phyloP scores from a whole-genome alignment of 352 stramenopile genomes.

The Phytophthora gonapodyides region DNA sequence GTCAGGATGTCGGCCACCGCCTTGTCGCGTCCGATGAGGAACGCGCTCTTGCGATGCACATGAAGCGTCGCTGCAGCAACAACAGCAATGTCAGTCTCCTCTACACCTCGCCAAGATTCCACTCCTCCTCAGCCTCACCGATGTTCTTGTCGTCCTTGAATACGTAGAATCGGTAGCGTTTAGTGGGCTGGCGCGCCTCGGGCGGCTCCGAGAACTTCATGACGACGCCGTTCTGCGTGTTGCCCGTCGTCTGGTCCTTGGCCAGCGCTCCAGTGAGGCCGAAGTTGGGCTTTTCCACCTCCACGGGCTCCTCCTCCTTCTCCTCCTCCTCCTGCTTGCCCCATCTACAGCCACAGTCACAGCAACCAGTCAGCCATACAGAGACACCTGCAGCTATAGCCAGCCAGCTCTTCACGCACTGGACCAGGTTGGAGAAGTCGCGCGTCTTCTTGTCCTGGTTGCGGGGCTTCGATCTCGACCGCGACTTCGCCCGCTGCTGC shows the following conservation, averaged over 20 bases:
- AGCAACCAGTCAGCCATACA: background rate
- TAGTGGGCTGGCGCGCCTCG: slow-evolving; percentile 91
- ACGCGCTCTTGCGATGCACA: slow-evolving; percentile 96
- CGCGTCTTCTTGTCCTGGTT: slow-evolving; percentile 53
- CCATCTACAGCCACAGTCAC: slow-evolving; percentile 47
- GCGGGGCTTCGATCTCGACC: slow-evolving; percentile 7
- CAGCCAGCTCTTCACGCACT: slow-evolving; percentile 34
- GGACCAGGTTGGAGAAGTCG: slow-evolving; percentile 59
- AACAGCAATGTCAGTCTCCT: slow-evolving; percentile 25
- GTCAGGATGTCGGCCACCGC: slow-evolving; percentile 95
- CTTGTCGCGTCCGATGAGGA: slow-evolving; percentile 93
- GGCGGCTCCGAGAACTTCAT: slow-evolving; percentile 98
- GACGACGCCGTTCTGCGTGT: slow-evolving; percentile 96
- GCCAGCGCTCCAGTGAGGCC: slow-evolving; percentile 96
- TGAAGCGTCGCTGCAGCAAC: slow-evolving; percentile 91
- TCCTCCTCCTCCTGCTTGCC: slow-evolving; percentile 73
- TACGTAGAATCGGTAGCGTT: slow-evolving; percentile 97
- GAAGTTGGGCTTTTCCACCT: slow-evolving; percentile 97
- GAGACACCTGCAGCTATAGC: background rate
- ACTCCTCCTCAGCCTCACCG: slow-evolving; percentile 40
- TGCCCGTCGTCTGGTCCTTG: slow-evolving; percentile 95
- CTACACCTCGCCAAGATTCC: background rate
- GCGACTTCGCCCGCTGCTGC: background rate
- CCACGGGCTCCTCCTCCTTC: slow-evolving; percentile 56
- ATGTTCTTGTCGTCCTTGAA: slow-evolving; percentile 93